A percentile compares a stretch with the other conserved stretches of the same genome.
These are phyloP conservation scores for Didymella exigua DNA, from an alignment of 2,329 filamentous ascomycete species.

Conservation along the genomic window DNA sequence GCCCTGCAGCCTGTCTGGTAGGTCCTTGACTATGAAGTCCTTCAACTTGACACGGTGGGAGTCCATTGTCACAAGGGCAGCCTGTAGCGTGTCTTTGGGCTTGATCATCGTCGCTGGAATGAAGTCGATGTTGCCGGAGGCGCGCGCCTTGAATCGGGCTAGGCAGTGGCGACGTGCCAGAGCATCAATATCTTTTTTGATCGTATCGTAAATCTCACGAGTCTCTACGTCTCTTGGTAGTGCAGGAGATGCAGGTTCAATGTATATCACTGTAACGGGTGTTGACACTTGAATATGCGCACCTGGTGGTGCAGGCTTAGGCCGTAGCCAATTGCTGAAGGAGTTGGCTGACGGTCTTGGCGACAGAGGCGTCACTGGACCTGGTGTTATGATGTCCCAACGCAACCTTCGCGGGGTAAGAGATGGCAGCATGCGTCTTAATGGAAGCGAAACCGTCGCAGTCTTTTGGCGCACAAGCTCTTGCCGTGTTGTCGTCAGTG, in stretches of 20 bases:
- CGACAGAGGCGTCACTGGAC: conserved; percentile 22
- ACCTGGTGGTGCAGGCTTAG: conserved; percentile 6
- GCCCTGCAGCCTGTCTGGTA: neutral
- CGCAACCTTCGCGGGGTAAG: conserved; percentile 18
- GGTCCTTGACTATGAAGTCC: neutral
- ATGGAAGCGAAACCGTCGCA: neutral
- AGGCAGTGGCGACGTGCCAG: conserved; percentile 17
- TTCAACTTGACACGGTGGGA: neutral
- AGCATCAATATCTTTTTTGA: conserved; percentile 1
- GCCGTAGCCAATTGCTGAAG: conserved; percentile 22
- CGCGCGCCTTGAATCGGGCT: neutral
- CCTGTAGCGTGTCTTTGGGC: neutral
- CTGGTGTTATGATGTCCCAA: conserved; percentile 21
- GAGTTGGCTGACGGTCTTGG: conserved; percentile 22
- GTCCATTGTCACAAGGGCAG: neutral
- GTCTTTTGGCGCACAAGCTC: conserved; percentile 2
- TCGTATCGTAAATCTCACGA: neutral
- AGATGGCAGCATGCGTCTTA: neutral
- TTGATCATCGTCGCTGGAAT: conserved; percentile 2
- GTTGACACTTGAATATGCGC: neutral
- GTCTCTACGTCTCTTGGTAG: neutral
- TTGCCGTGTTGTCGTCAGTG: neutral
- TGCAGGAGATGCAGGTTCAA: neutral
- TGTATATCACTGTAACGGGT: neutral
- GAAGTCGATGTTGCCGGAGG: neutral